Percentiles rank a stretch among this genome's conserved stretches.
These are phyloP conservation scores for Fragaria ananassa DNA, from an alignment of 306 rosid species.

Conservation along the genomic window DNA sequence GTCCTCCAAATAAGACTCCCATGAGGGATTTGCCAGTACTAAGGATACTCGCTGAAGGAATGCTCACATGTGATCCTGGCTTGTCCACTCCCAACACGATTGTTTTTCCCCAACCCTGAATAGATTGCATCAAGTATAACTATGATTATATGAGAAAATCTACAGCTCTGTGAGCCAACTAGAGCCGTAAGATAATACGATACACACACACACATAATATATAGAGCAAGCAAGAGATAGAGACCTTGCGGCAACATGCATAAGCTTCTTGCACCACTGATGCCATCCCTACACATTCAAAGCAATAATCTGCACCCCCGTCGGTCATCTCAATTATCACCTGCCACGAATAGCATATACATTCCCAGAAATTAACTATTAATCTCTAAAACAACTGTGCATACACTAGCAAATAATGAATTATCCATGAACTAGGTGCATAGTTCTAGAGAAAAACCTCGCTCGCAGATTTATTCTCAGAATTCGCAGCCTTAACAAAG, in stretches of 20 bases:
- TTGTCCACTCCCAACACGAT: constrained; percentile 68
- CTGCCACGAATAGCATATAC: constrained; percentile 28
- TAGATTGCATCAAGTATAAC: background rate
- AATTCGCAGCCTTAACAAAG: constrained; percentile 40
- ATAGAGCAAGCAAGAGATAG: background rate
- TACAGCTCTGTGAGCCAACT: background rate
- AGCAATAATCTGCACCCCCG: constrained; percentile 86
- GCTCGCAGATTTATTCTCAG: constrained; percentile 56
- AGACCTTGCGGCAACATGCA: constrained; percentile 70
- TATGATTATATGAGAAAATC: too few relatives aligned
- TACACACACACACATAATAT: too few relatives aligned
- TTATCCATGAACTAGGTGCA: background rate
- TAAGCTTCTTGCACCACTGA: constrained; percentile 76
- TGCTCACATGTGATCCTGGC: constrained; percentile 48
- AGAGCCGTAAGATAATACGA: too few relatives aligned
- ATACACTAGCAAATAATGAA: background rate
- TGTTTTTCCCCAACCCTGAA: constrained; percentile 94
- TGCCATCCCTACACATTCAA: constrained; percentile 76
- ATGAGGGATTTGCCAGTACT: constrained; percentile 43
- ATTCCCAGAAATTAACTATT: background rate
- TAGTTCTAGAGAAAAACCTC: constrained; percentile 40
- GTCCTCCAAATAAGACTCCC: constrained; percentile 80
- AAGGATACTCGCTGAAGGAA: constrained; percentile 46
- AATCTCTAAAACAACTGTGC: background rate
- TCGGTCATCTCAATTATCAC: constrained; percentile 56